These are phyloP conservation scores for Populus trichocarpa DNA, from an alignment of 441 rosid genomes.

Conservation along the genomic window DNA sequence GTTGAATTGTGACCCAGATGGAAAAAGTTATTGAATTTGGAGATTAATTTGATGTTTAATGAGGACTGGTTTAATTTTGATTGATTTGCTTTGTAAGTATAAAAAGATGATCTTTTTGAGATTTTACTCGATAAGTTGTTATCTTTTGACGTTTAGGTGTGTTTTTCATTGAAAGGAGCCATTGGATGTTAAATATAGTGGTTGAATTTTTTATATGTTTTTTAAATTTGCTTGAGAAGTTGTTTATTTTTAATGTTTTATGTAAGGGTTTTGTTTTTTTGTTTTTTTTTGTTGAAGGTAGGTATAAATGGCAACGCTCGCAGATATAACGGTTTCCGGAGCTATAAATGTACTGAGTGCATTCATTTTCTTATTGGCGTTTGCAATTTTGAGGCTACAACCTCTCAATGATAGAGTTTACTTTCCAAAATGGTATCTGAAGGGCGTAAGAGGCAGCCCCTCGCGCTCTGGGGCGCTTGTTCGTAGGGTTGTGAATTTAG, in stretches of 20 bases:
- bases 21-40: not conserved
- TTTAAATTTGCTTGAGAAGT: not conserved
- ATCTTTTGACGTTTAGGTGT: not conserved
- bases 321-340: conserved; percentile 77
- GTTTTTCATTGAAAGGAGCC: not conserved
- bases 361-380: conserved; percentile 64
- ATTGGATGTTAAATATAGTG: not conserved
- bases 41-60: not conserved
- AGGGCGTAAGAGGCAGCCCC: conserved; percentile 74
- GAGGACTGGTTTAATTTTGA: not conserved
- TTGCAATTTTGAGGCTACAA: conserved; percentile 81
- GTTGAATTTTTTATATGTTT: not conserved
- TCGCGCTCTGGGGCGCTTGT: conserved; percentile 49
- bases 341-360: conserved; percentile 73
- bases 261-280: not conserved
- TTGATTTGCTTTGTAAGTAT: not conserved
- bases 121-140: not conserved
- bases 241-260: not conserved
- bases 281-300: conserved; percentile 7
- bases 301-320: conserved; percentile 67
- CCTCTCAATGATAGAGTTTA: conserved; percentile 95
- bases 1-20: not conserved
- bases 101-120: not conserved
- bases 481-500: conserved; percentile 67
- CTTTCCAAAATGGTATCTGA: conserved; percentile 96